phyloP scores from a whole-genome alignment of 805 yeast species.

The Millerago galiae region DNA sequence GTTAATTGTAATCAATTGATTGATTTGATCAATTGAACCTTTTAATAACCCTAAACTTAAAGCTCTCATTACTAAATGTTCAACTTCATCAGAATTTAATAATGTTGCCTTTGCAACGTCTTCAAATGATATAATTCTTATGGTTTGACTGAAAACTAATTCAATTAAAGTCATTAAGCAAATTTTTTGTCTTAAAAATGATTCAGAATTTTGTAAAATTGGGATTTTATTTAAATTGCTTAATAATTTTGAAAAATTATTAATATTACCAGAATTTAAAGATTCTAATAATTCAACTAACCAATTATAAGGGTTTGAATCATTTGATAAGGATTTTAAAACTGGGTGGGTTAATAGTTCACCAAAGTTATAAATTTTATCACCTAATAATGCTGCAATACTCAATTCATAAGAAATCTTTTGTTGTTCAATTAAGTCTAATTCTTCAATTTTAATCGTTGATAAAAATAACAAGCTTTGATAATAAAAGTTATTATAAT shows the following conservation, averaged over 20 bases:
- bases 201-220: slow-evolving; percentile 47
- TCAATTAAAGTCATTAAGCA: slow-evolving; percentile 90
- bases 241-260: slow-evolving; percentile 49
- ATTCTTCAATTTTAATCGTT: slow-evolving; percentile 46
- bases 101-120: slow-evolving; percentile 72
- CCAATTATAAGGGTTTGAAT: slow-evolving; percentile 54
- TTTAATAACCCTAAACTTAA: slow-evolving; percentile 74
- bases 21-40: slow-evolving; percentile 89
- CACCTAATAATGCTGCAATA: slow-evolving; percentile 84
- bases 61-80: slow-evolving; percentile 86
- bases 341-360: slow-evolving; percentile 90
- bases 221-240: slow-evolving; percentile 41
- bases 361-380: slow-evolving; percentile 90
- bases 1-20: slow-evolving; percentile 66
- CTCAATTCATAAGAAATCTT: slow-evolving; percentile 69
- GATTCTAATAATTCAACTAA: slow-evolving; percentile 61
- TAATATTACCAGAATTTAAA: slow-evolving; percentile 74
- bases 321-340: slow-evolving; percentile 33
- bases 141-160: slow-evolving; percentile 73
- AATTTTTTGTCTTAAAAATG: slow-evolving; percentile 80
- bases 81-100: slow-evolving; percentile 60
- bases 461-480: slow-evolving; percentile 80
- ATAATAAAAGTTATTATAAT: slow-evolving; percentile 76
- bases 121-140: slow-evolving; percentile 64
- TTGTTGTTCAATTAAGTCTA: slow-evolving; percentile 35